Evolutionary conservation across 108 stramenopile genomes (phyloP), one percentile per base, ranked within the genome.

Genomic region (Hondaea fermentalgiana): DNA sequence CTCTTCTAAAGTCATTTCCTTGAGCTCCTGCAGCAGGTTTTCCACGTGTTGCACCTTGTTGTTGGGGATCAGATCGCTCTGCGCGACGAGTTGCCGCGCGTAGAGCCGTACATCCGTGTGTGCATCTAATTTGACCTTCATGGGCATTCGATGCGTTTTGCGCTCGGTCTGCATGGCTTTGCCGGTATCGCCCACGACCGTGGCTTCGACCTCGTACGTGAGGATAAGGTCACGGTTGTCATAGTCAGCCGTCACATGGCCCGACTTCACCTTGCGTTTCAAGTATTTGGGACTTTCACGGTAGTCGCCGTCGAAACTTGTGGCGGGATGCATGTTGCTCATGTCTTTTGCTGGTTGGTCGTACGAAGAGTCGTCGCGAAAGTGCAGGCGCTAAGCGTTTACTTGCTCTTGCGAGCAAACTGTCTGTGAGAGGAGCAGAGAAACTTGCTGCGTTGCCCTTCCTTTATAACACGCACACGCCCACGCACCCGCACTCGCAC

Each of bases 121-220:
- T 6, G 45, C 51, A 23, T 83, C 76, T 23, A 83, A 17, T 45
- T 3, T 83, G 4, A 83, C 76, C 49, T 53, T 83, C 76, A 83
- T 47, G 44, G 45, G n/a, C 51, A 25, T 83, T 12, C 51, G 76
- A 23, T 83, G 76, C 49, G 76, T 53, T 45, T 83, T 83, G 45
- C 76, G 45, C 76, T 83, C 76, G 12, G 76, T 83, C 49, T 83
- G 76, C 76, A 83, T 83, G 45, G 76, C 76, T 23, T 83, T 83
- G 19, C 76, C 76, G 3, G 49, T 83, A 23, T 83, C 76, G 25
- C 76, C 76, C 0, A 83, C 51, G 25, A 83, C 76, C 6, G 49
- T 83, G 25, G 76, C 76, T 45, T 83, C 76, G 17, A 83, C 51
- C 23, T 47, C 51, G 51, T 83, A 83, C 3, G 49, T 83, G 49